Conservation (phyloP, 176 grass and related monocot genomes). For the Oryza glumipatula region DNA sequence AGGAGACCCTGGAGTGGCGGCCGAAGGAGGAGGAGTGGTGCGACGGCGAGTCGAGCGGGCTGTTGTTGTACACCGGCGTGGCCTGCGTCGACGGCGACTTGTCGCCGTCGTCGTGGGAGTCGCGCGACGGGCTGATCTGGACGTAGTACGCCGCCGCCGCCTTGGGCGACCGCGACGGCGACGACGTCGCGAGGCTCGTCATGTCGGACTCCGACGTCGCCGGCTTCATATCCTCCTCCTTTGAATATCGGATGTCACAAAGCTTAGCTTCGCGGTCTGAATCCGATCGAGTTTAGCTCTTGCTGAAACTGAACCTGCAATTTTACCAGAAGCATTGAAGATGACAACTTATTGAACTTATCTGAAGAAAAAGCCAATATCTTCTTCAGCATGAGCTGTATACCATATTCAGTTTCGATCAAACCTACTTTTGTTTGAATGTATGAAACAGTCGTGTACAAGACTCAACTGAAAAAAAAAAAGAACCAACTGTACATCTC, state of each 20-base stretch:
- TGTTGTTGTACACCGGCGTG: slow-evolving; percentile 87
- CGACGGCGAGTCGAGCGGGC: slow-evolving; percentile 82
- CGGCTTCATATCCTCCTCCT: slow-evolving; percentile 67
- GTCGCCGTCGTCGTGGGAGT: slow-evolving; percentile 84
- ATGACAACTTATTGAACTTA: slow-evolving; percentile 4
- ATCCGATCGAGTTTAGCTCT: background rate
- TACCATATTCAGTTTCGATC: background rate
- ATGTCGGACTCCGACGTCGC: slow-evolving; percentile 81
- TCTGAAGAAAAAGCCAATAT: slow-evolving; percentile 6
- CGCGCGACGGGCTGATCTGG: slow-evolving; percentile 75
- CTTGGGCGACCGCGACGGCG: slow-evolving; percentile 77
- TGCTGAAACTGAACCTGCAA: slow-evolving; percentile 24
- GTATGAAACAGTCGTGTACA: background rate
- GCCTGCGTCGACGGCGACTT: slow-evolving; percentile 75
- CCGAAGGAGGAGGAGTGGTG: slow-evolving; percentile 81
- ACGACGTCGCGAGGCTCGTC: slow-evolving; percentile 69
- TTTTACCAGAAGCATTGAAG: background rate
- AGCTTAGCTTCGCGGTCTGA: background rate
- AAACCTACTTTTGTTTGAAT: slow-evolving; percentile 1
- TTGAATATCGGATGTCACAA: background rate
- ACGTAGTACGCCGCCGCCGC: slow-evolving; percentile 78
- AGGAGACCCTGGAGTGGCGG: slow-evolving; percentile 82
- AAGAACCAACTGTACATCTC: background rate
- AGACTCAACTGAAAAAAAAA: background rate
- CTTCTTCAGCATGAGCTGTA: background rate